These are phyloP conservation scores for Leccinum fibrillosum DNA, from an alignment of 768 basidiomycete species.

Conservation along the genomic window DNA sequence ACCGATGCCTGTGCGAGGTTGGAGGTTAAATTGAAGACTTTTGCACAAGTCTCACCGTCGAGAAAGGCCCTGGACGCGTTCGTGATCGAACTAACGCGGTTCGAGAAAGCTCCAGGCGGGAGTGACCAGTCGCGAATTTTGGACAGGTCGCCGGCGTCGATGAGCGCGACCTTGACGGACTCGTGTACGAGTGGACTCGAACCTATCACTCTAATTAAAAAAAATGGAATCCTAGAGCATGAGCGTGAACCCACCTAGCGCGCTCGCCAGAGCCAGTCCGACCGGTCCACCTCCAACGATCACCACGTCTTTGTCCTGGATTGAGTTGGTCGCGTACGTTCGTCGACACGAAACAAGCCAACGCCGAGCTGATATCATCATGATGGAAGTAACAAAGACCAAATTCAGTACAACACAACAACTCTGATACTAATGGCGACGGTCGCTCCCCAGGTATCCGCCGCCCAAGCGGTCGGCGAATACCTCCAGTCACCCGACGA, in stretches of 20 bases:
- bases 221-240: no score
- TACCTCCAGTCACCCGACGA: slow-evolving; percentile 93
- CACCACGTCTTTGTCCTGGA: slow-evolving; percentile 75
- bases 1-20: slow-evolving; percentile 57
- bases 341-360: slow-evolving; percentile 3
- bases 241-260: slow-evolving; percentile 61
- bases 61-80: slow-evolving; percentile 68
- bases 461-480: slow-evolving; percentile 84
- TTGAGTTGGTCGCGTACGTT: slow-evolving; percentile 16
- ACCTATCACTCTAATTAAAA: slow-evolving; percentile 29
- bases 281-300: slow-evolving; percentile 94
- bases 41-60: slow-evolving; percentile 41
- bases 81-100: slow-evolving; percentile 85
- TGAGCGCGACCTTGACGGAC: slow-evolving; percentile 62
- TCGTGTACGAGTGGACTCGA: no score
- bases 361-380: no score
- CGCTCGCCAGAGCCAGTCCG: slow-evolving; percentile 85
- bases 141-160: slow-evolving; percentile 79
- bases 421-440: slow-evolving; percentile 27
- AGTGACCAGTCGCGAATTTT: slow-evolving; percentile 67
- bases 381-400: neutral
- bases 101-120: slow-evolving; percentile 57
- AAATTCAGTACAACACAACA: neutral
- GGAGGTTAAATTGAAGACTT: neutral
- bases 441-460: slow-evolving; percentile 59